These are phyloP conservation scores for Pseudonectria buxi DNA, from an alignment of 2,329 filamentous ascomycete species.

Conservation along the genomic window DNA sequence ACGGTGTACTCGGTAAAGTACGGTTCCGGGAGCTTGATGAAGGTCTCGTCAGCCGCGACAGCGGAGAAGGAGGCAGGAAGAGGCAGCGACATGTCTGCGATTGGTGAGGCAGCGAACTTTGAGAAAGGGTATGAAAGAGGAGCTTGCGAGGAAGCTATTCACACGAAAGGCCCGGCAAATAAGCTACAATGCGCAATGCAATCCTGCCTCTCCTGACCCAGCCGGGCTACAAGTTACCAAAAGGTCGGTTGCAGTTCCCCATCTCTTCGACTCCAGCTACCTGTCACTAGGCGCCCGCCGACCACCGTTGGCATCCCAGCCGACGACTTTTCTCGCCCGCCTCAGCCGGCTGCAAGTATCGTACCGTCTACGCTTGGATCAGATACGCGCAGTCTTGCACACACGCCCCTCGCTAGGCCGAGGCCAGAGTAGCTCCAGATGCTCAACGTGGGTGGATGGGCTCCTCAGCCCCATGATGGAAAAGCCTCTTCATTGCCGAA, in stretches of 20 bases:
- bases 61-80: constrained; percentile 13
- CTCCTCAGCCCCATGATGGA: no score
- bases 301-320: no score
- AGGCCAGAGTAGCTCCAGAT: no score
- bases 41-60: constrained; percentile 27
- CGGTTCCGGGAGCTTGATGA: constrained; percentile 44
- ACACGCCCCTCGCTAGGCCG: no score
- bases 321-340: no score
- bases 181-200: constrained; percentile 1
- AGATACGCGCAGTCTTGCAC: no score
- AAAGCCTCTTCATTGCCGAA: no score
- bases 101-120: constrained; percentile 1
- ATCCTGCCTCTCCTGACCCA: neutral
- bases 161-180: constrained; percentile 1
- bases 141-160: constrained; percentile 16
- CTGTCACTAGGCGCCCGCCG: no score
- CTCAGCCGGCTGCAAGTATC: no score
- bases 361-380: no score
- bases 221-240: neutral
- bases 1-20: constrained; percentile 41
- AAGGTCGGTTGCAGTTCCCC: neutral
- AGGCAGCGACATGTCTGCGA: constrained; percentile 10
- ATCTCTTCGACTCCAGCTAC: no score
- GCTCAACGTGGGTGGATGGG: no score
- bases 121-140: neutral